A percentile compares a stretch with the other conserved stretches of the same genome.
phyloP scores from a whole-genome alignment of 2,329 filamentous ascomycete species.

The Penicillium psychrosexuale region DNA sequence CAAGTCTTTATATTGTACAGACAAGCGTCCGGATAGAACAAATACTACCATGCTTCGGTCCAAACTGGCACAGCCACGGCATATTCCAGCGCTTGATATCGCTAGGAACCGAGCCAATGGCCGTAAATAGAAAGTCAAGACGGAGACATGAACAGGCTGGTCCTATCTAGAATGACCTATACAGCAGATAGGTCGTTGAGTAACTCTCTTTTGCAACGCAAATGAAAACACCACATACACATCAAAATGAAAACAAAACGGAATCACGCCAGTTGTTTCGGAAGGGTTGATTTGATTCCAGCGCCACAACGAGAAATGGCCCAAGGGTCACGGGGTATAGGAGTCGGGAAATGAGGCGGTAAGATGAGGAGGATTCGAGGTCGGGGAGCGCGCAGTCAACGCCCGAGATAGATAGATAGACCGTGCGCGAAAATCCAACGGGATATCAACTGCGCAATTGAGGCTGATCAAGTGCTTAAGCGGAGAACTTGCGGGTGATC shows the following conservation, averaged over 20 bases:
- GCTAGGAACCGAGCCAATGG: neutral
- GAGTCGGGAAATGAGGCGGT: slow-evolving; percentile 7
- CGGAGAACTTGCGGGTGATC: slow-evolving; percentile 80
- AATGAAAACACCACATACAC: slow-evolving; percentile 23
- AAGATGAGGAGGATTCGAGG: slow-evolving; percentile 7
- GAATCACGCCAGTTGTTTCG: slow-evolving; percentile 16
- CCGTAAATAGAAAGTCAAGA: neutral
- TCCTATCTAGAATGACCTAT: slow-evolving; percentile 22
- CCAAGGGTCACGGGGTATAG: slow-evolving; percentile 27
- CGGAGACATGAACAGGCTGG: neutral
- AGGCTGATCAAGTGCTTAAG: slow-evolving; percentile 37
- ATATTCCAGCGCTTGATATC: slow-evolving; percentile 13
- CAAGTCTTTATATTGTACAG: slow-evolving; percentile 9
- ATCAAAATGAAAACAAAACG: slow-evolving; percentile 23
- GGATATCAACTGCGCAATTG: neutral
- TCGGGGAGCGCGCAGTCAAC: slow-evolving; percentile 4
- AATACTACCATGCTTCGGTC: neutral
- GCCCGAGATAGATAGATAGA: neutral
- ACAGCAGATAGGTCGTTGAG: slow-evolving; percentile 33
- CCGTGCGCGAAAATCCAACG: neutral
- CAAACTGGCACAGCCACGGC: neutral
- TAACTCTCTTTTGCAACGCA: slow-evolving; percentile 21
- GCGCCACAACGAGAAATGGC: slow-evolving; percentile 17
- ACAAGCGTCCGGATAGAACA: slow-evolving; percentile 4
- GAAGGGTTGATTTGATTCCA: slow-evolving; percentile 11